Conservation (phyloP, 2,329 filamentous ascomycete species). For the Cryphonectria parasitica region DNA sequence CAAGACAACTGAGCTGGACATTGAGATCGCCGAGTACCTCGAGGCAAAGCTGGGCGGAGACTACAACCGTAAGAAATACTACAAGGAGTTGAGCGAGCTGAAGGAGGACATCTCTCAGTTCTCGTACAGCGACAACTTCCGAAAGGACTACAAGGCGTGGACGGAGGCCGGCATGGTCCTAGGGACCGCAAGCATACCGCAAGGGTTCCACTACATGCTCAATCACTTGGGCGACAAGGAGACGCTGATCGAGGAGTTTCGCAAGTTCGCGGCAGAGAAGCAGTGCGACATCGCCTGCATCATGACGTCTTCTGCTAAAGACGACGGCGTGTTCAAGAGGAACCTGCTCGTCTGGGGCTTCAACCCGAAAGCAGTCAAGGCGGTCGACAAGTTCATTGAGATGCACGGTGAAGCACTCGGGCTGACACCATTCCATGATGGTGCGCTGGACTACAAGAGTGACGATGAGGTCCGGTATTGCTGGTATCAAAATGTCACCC, state of each 20-base stretch:
- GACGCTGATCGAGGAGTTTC: constrained; percentile 53
- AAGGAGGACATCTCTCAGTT: constrained; percentile 70
- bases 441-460: constrained; percentile 47
- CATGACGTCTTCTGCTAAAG: constrained; percentile 67
- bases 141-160: constrained; percentile 89
- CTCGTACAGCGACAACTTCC: constrained; percentile 67
- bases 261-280: constrained; percentile 58
- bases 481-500: constrained; percentile 69
- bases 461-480: constrained; percentile 55
- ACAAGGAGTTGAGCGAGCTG: constrained; percentile 60
- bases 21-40: constrained; percentile 55
- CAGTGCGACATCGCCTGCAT: constrained; percentile 65
- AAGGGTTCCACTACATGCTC: constrained; percentile 63
- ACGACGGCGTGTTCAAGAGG: constrained; percentile 60
- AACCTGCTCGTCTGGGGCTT: constrained; percentile 71
- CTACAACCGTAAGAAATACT: constrained; percentile 63
- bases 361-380: constrained; percentile 51
- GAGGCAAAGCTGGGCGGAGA: constrained; percentile 48
- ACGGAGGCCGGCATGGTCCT: constrained; percentile 57
- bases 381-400: constrained; percentile 58
- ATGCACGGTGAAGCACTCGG: constrained; percentile 53
- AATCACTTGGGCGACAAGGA: constrained; percentile 52
- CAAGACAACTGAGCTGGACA: constrained; percentile 44
- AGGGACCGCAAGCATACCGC: constrained; percentile 70
- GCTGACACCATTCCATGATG: constrained; percentile 58